Evolutionary conservation across 2,329 filamentous ascomycete species (phyloP), one percentile per base, ranked within the genome.

Genomic region (Phaeoacremonium minimum): DNA sequence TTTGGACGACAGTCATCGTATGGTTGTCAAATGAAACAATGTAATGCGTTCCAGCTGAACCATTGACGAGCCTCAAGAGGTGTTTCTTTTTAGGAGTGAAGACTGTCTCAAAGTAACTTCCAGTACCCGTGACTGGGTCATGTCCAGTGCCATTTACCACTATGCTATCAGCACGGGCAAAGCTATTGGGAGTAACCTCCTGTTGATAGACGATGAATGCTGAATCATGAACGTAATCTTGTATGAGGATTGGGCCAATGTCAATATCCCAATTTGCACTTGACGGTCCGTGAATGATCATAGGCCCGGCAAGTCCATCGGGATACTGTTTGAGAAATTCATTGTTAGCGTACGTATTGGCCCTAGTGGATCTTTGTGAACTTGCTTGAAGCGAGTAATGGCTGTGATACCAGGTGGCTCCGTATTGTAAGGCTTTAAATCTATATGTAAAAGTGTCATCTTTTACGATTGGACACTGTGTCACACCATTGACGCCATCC

Each of bases 401-500:
- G 1, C 51, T 56, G 30, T 65, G 61, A 34, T 64, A 65, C 61
- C 61, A 63, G 4, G 46, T 47, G 6, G 53, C 54, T 15, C 62
- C 62, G 35, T 64, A 66, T 38, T 64, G 58, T 5, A 48, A 47
- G 4, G 54, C 54, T 5, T 38, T 49, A 39, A 55, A 64, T 12
- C 46, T 54, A 46, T 66, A 64, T 1, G 53, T 59, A 18, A 52
- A 51, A 6, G 50, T 55, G 13, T 62, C 48, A 16, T 66, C 67
- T 1, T 71, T 69, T 12, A 71, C 59, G 36, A 77, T 71, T 3
- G 75, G 74, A 48, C 76, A 80, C 49, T 80, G 72, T 1, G 56
- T 60, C 14, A 58, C 43, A 18, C 53, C 55, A 18, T 53, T 52
- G 16, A 57, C 57, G 12, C 57, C 57, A 20, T 61, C 57, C 32